Conservation (phyloP, 768 basidiomycete species). For the Lentinula detonsa region DNA sequence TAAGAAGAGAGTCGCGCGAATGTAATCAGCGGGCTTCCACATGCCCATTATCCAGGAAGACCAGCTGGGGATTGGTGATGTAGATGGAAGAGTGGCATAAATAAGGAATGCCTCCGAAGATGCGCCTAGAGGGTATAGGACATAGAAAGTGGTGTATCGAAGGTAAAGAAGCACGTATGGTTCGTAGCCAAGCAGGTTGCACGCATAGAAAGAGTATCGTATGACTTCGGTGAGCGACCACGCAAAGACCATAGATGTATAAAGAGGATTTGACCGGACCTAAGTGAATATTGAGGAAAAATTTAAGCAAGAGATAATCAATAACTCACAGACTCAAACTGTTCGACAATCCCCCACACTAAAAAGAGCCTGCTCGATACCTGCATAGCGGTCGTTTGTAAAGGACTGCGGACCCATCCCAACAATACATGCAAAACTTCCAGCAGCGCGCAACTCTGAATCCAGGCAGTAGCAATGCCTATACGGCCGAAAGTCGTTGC, state of each 20-base stretch:
- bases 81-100: slow-evolving; percentile 63
- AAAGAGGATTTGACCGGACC: slow-evolving; percentile 72
- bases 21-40: slow-evolving; percentile 55
- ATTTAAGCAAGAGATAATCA: neutral
- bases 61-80: slow-evolving; percentile 38
- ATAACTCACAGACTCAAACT: slow-evolving; percentile 51
- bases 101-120: slow-evolving; percentile 84
- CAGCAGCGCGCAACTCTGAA: slow-evolving; percentile 79
- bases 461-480: slow-evolving; percentile 55
- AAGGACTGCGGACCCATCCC: slow-evolving; percentile 74
- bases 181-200: slow-evolving; percentile 52
- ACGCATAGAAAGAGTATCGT: slow-evolving; percentile 85
- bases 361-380: slow-evolving; percentile 77
- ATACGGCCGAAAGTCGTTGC: slow-evolving; percentile 56
- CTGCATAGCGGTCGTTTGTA: slow-evolving; percentile 71
- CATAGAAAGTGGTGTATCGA: slow-evolving; percentile 90
- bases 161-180: slow-evolving; percentile 51
- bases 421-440: slow-evolving; percentile 80
- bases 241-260: slow-evolving; percentile 86
- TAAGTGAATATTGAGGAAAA: slow-evolving; percentile 17
- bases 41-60: slow-evolving; percentile 29
- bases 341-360: slow-evolving; percentile 78
- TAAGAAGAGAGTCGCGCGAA: slow-evolving; percentile 55
- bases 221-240: slow-evolving; percentile 92
- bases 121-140: slow-evolving; percentile 93